Conservation (phyloP, 1,284 basidiomycete species). For the Cutaneotrichosporon spelunceum region DNA sequence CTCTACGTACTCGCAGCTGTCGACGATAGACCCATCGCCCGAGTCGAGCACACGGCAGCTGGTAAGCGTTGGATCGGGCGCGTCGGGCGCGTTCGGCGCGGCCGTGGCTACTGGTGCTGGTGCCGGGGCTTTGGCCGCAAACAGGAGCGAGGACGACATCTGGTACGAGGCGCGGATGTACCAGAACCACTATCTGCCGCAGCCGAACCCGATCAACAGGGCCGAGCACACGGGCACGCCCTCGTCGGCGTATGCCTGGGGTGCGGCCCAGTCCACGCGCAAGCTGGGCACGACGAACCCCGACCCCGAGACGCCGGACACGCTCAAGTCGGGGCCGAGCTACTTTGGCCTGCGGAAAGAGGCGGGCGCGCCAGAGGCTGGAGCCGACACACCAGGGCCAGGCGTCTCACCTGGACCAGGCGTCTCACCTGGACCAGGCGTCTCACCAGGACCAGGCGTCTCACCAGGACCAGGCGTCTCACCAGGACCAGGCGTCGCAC, state of each 20-base stretch:
- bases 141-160: neutral
- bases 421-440: no score
- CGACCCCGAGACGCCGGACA: conserved; percentile 3
- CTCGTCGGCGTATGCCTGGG: neutral
- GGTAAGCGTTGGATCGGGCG: neutral
- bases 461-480: no score
- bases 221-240: neutral
- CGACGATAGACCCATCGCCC: neutral
- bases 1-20: conserved; percentile 1
- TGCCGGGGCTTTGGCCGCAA: neutral
- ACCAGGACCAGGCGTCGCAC: no score
- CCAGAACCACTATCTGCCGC: neutral
- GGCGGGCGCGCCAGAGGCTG: no score
- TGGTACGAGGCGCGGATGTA: conserved; percentile 3
- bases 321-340: neutral
- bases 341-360: neutral
- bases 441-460: no score
- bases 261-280: neutral
- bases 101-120: neutral
- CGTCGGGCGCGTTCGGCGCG: neutral
- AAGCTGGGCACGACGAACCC: conserved; percentile 3
- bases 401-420: neutral
- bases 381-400: neutral
- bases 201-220: neutral
- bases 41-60: neutral